Evolutionary conservation across 768 basidiomycete species (phyloP), one percentile per base, ranked within the genome.

Genomic region (Neoboletus magnificus): DNA sequence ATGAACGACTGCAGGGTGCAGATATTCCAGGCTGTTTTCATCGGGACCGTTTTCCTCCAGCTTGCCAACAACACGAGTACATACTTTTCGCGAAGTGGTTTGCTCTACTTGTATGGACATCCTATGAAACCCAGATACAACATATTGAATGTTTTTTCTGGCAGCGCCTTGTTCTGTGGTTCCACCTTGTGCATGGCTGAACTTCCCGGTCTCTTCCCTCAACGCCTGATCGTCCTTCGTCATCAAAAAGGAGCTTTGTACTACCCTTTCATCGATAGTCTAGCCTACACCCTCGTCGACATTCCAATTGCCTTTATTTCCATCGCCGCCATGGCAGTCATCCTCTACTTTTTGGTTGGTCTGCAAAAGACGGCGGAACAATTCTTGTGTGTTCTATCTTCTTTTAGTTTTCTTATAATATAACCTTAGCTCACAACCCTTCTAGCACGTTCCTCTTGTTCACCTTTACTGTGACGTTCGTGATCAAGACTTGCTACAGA

Each of bases 401-500:
- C 18, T 13, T 40, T 48, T 15, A 5, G 2, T 7, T 8, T 13
- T 6, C 1, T 45, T 1, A 1, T 1, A 4, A 25, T 8, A 7
- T 50, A 54, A 62, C 29, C 70, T 72, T 69, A 66, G 20, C 73
- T 79, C 42, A 69, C 77, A 1, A 66, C 65, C 12, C 59, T 74
- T 74, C 66, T 20, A 86, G 86, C 69, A 80, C 77, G 6, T 84
- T 77, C 66, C 76, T 80, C 65, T 67, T 89, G 30, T 77, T 83
- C 60, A 54, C 80, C 7, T 76, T 82, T 50, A 68, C 74, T 4
- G 76, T 83, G 61, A 78, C 83, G 23, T 49, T 89, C 32, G 74
- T 82, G 8, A 87, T 92, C 83, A 87, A 85, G 65, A 79, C 81
- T 0, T 91, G 83, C 77, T 93, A 90, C 79, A 78, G 91, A 39